Conservation (phyloP, 78 protist species). For the Dictyostelium discoideum region dicty_2.7 NC_007088.5:5334501-5335000, state of each 20-base stretch:
- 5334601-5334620: no score
- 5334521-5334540: conserved; percentile 4
- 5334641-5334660: not conserved
- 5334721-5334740: conserved; percentile 32
- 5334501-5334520: conserved; percentile 2
- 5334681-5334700: conserved; percentile 9
- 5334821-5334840: conserved; percentile 24
- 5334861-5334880: not conserved
- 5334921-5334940: conserved; percentile 1
- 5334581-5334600: not conserved
- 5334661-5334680: not conserved
- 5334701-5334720: conserved; percentile 14
- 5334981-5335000: conserved; percentile 4
- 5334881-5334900: not conserved
- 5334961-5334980: conserved; percentile 34
- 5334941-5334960: conserved; percentile 39
- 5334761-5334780: conserved; percentile 20
- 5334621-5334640: not conserved
- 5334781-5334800: not conserved
- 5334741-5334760: conserved; percentile 30
- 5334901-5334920: conserved; percentile 1
- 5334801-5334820: not conserved
- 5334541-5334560: no score
- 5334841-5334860: not conserved
- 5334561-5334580: not conserved